Evolutionary conservation across 2,329 filamentous ascomycete genomes (phyloP), one percentile per base, ranked within the genome.

Genomic region (Sporothrix phasma): DNA sequence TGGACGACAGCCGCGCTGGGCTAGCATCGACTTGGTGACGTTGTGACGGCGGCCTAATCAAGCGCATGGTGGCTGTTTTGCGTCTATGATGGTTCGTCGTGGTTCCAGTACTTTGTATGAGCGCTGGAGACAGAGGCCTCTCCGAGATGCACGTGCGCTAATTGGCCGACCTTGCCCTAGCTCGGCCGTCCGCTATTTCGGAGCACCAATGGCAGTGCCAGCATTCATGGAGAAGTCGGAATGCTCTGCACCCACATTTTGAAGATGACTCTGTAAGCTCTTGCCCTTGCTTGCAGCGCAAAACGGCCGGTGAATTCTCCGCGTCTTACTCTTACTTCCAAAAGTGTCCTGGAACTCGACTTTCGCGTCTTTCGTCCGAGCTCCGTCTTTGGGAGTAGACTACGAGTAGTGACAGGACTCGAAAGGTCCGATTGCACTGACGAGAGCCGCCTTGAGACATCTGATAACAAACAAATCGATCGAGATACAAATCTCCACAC

Each of bases 151-250:
- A 13, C 17, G 39, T 17, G 15, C 24, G 24, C 39, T 34, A 24
- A 37, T 46, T 61, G 59, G 59, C 7, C 59, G 8, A 39, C 41
- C 6, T 49, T 37, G 31, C 29, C 31, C 51, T 51, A 47, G 59
- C 39, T 39, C n/a, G 17, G 34, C 24, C 6, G 17, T 19, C 63
- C 63, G 54, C 46, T 53, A 34, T 61, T 61, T 46, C 19, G 2
- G 49, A n/a, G 29, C 34, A 11, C 63, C 63, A 64, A 64, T 64
- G 26, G 31, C 8, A 61, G 5, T 11, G 24, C 46, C 15, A 37
- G 37, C 39, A 64, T 39, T 61, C 15, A 43, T 46, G 63, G 51
- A 64, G 31, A 64, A 64, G 46, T 64, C 63, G 63, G 63, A 53
- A 64, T 37, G 31, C 59, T n/a, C n/a, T 15, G 11, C 13, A 49